Evolutionary conservation across 768 basidiomycete genomes (phyloP), one percentile per base, ranked within the genome.

Genomic region (Mrakia frigida): DNA sequence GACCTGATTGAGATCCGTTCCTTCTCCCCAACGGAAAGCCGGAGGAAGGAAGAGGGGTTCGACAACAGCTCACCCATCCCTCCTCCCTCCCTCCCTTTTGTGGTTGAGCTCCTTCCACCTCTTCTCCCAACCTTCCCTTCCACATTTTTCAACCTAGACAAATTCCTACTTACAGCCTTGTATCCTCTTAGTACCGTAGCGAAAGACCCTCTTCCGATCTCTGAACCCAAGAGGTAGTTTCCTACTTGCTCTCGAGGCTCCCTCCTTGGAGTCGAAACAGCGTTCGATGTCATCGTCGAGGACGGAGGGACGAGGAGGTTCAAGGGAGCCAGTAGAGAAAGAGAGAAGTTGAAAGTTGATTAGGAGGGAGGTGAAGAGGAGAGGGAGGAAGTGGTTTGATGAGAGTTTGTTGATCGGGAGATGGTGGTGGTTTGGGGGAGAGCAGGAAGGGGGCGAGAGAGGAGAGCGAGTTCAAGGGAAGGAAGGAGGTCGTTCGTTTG

Each of bases 141-240:
- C 65, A 31, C 23, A 28, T 9, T 50, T 31, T 9, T 35, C 23
- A n/a, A 68, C 11, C 9, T 10, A 35, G 33, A n/a, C 11, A 25
- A 53, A 25, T 52, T 39, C 16, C n/a, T 23, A 84, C 90, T 76
- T 79, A 92, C 94, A 84, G 90, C 89, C 82, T 94, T 91, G 85
- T 93, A 93, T 70, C 93, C 95, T 80, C 93, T 92, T 83, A 93
- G 95, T 56, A 99, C 96, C 0, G 91, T 96, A 23, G 96, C 96
- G 83, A 98, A 98, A 82, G 92, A 94, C 25, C 96, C 96, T 83
- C 83, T 80, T 6, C 85, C 85, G 59, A 86, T 85, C 81, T 86
- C 85, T n/a, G 79, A 80, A 0, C 81, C 81, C 35, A 86, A 79
- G 31, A 81, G 72, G 81, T 85, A 86, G 72, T 82, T 81, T 39